Evolutionary conservation across 2,329 filamentous ascomycete species (phyloP).

Genomic region (Byssoonygena ceratinophila): DNA sequence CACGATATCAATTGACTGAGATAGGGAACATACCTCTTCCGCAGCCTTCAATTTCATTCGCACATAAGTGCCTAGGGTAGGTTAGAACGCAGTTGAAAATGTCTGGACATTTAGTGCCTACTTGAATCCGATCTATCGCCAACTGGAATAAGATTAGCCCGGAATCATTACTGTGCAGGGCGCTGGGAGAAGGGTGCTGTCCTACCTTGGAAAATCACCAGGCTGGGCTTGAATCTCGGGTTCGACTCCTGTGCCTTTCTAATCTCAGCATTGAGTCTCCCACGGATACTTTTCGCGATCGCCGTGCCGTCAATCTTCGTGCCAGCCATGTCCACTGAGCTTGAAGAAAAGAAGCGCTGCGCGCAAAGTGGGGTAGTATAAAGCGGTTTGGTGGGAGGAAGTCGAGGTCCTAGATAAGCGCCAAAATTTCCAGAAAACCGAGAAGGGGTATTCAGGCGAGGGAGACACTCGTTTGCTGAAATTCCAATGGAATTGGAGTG

Average conservation of each 20-base stretch:
- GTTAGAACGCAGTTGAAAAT: constrained; percentile 7
- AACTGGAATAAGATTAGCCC: constrained; percentile 44
- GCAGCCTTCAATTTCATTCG: constrained; percentile 99
- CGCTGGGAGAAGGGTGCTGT: constrained; percentile 9
- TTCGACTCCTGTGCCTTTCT: constrained; percentile 68
- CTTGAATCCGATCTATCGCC: constrained; percentile 87
- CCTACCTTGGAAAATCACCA: constrained; percentile 89
- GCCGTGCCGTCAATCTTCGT: constrained; percentile 91
- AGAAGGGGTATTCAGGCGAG: constrained; percentile 35
- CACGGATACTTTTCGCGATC: constrained; percentile 84
- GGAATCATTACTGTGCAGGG: not conserved
- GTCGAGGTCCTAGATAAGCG: constrained; percentile 39
- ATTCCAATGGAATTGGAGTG: not conserved
- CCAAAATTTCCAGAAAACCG: constrained; percentile 62
- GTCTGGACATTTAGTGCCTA: constrained; percentile 40
- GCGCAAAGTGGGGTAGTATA: constrained; percentile 15
- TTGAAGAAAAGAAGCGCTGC: constrained; percentile 40
- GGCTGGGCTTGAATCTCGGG: constrained; percentile 73
- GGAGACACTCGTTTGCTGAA: not conserved
- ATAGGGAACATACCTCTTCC: constrained; percentile 54
- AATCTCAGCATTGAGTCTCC: constrained; percentile 70
- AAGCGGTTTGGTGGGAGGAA: not conserved
- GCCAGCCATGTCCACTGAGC: constrained; percentile 61
- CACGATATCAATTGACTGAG: not conserved
- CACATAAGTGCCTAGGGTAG: constrained; percentile 74